A percentile compares a stretch with the other conserved stretches of the same genome.
Evolutionary conservation across 805 yeast genomes (phyloP).

Genomic region (Lipomyces sp.): DNA sequence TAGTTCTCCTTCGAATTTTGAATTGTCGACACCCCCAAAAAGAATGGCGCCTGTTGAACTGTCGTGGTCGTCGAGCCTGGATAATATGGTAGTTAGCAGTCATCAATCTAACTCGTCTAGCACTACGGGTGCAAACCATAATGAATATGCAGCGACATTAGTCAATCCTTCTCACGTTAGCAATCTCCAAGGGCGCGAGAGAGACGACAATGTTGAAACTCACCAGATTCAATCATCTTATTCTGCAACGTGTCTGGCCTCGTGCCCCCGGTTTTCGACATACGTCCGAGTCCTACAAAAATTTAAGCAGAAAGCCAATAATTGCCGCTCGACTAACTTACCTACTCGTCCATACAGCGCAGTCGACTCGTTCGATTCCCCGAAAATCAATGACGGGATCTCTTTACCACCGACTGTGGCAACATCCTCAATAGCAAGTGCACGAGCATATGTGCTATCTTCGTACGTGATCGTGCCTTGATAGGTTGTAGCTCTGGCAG

Average conservation of each 20-base stretch:
- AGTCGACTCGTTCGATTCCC: conserved; percentile 21
- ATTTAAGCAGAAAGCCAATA: neutral
- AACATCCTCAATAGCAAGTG: conserved; percentile 66
- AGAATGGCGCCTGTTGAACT: conserved; percentile 47
- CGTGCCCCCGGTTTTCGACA: neutral
- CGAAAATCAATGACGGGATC: conserved; percentile 14
- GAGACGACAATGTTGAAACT: neutral
- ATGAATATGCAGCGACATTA: neutral
- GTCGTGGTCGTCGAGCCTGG: conserved; percentile 44
- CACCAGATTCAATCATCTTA: neutral
- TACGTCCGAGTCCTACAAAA: neutral
- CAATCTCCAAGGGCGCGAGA: neutral
- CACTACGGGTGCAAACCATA: neutral
- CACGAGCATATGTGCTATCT: conserved; percentile 55
- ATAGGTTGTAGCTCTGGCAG: conserved; percentile 6
- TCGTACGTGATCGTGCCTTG: conserved; percentile 49
- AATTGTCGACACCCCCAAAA: conserved; percentile 53
- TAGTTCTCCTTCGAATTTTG: conserved; percentile 50
- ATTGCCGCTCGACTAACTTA: neutral
- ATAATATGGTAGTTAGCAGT: neutral
- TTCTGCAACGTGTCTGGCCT: neutral
- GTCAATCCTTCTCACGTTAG: neutral
- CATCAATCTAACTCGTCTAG: neutral
- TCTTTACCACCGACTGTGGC: neutral
- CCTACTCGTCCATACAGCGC: conserved; percentile 28